phyloP scores from a whole-genome alignment of 2,329 filamentous ascomycete genomes.

The Coniochaeta hoffmannii region DNA sequence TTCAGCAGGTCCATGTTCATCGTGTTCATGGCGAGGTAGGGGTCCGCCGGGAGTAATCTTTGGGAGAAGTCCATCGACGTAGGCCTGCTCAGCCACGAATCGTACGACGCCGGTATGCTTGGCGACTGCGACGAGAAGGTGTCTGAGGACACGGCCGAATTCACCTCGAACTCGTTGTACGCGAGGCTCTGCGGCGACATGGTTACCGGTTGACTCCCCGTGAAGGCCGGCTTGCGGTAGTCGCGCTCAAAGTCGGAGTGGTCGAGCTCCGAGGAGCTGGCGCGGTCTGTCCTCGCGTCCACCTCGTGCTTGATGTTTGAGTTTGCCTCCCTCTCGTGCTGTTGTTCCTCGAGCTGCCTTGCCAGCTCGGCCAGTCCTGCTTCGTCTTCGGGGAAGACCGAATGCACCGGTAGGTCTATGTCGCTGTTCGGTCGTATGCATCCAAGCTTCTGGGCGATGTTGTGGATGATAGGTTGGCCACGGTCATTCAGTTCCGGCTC shows the following conservation, averaged over 20 bases:
- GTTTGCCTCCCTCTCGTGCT: constrained; percentile 30
- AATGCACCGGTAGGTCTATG: constrained; percentile 48
- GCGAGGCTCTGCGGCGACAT: constrained; percentile 48
- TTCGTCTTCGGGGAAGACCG: constrained; percentile 55
- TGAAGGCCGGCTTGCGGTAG: constrained; percentile 42
- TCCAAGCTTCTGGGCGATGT: constrained; percentile 56
- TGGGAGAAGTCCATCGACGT: constrained; percentile 27
- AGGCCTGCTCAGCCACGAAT: constrained; percentile 26
- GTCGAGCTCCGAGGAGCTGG: constrained; percentile 47
- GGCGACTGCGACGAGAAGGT: constrained; percentile 24
- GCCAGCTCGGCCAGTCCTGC: constrained; percentile 49
- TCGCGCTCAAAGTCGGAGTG: constrained; percentile 49
- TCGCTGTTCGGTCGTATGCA: constrained; percentile 58
- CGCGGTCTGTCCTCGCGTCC: constrained; percentile 31
- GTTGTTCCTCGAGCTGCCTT: constrained; percentile 43
- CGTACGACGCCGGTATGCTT: constrained; percentile 19
- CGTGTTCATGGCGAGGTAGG: constrained; percentile 32
- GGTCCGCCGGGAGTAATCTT: constrained; percentile 32
- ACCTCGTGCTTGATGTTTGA: constrained; percentile 19
- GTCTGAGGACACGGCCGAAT: constrained; percentile 16
- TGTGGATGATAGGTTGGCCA: constrained; percentile 56
- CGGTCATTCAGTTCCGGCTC: constrained; percentile 57
- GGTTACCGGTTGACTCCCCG: constrained; percentile 28
- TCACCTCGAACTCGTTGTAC: constrained; percentile 33
- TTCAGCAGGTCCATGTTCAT: constrained; percentile 38